Evolutionary conservation across 1,139 yeast species (phyloP).

Genomic region (Suhomyces chickasaworum): DNA sequence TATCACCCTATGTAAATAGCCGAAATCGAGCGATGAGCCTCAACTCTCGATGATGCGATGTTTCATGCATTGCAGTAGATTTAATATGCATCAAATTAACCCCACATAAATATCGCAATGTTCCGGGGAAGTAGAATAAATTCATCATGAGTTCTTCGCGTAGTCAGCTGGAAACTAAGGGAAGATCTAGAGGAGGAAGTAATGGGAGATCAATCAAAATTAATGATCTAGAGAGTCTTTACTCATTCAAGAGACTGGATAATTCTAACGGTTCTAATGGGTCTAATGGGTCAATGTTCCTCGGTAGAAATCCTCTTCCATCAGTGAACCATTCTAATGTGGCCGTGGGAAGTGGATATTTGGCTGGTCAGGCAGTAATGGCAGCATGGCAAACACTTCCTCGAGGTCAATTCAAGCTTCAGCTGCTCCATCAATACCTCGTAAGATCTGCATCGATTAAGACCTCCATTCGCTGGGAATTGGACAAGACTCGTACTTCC

Average conservation of each 20-base stretch:
- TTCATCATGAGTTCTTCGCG: neutral
- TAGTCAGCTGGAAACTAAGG: no score
- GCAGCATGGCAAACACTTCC: neutral
- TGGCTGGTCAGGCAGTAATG: slow-evolving; percentile 1
- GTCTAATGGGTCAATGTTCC: no score
- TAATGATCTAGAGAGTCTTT: neutral
- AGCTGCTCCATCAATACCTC: neutral
- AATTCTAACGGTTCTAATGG: no score
- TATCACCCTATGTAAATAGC: neutral
- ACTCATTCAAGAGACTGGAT: neutral
- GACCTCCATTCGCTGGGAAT: neutral
- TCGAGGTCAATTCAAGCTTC: neutral
- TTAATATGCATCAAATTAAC: neutral
- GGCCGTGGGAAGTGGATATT: neutral
- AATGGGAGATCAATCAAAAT: no score
- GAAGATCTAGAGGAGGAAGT: no score
- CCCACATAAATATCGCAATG: neutral
- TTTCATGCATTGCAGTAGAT: slow-evolving; percentile 4
- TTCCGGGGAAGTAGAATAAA: neutral
- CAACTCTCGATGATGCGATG: neutral
- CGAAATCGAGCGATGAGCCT: neutral
- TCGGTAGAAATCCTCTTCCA: neutral
- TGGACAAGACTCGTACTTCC: neutral
- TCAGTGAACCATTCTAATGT: neutral
- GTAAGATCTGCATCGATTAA: neutral